phyloP scores from a whole-genome alignment of 495 filamentous ascomycete species.

The Talaromyces ruber region DNA sequence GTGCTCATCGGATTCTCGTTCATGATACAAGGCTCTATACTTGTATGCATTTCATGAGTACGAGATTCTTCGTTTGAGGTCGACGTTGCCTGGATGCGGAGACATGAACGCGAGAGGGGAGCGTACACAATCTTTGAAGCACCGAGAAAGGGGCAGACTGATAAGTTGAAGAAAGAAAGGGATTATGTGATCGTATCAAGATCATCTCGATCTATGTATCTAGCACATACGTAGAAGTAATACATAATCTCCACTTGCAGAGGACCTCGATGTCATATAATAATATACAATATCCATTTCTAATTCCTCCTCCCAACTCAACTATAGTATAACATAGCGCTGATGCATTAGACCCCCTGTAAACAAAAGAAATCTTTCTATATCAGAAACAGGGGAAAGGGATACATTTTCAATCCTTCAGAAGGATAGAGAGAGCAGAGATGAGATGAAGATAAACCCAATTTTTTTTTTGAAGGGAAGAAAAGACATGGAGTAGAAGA shows the following conservation, averaged over 20 bases:
- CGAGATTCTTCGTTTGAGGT: neutral
- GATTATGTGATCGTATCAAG: neutral
- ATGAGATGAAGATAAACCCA: neutral
- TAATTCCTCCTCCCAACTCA: neutral
- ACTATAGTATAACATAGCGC: constrained; percentile 1
- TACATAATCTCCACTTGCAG: neutral
- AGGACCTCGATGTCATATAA: neutral
- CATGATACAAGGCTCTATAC: neutral
- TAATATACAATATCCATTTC: constrained; percentile 2
- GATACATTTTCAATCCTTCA: neutral
- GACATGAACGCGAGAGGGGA: too few relatives aligned
- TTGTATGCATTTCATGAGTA: neutral
- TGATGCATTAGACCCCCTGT: neutral
- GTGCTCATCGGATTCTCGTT: neutral
- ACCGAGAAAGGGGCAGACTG: neutral
- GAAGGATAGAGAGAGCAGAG: neutral
- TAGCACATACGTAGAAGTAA: neutral
- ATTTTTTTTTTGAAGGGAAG: neutral
- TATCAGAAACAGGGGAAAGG: neutral
- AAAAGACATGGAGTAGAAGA: neutral
- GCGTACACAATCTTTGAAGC: too few relatives aligned
- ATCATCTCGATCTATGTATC: neutral
- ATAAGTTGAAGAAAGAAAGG: neutral
- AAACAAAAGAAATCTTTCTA: neutral
- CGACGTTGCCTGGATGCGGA: neutral